Evolutionary conservation across 169 alveolate species (phyloP).

Genomic region (Plasmodium cynomolgi): DNA sequence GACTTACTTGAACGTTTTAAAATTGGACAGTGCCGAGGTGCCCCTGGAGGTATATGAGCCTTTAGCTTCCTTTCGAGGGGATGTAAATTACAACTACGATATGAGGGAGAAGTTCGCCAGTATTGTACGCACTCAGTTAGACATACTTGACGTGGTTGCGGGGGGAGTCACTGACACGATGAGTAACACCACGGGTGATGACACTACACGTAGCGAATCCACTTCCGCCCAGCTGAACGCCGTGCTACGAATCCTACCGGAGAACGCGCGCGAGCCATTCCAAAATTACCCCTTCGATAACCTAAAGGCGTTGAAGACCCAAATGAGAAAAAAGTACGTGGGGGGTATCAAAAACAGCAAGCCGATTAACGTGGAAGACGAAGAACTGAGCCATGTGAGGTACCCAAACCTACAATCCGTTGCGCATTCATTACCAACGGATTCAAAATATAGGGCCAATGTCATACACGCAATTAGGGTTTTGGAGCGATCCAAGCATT

Average conservation of each 20-base stretch:
- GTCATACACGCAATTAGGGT: slow-evolving; percentile 83
- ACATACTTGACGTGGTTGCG: neutral
- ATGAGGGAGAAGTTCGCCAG: slow-evolving; percentile 3
- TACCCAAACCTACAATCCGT: slow-evolving; percentile 85
- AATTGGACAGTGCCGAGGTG: slow-evolving; percentile 49
- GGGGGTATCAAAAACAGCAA: slow-evolving; percentile 71
- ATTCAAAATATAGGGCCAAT: slow-evolving; percentile 81
- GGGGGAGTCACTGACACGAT: neutral
- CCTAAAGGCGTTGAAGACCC: slow-evolving; percentile 37
- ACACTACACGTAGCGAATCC: neutral
- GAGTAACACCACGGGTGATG: neutral
- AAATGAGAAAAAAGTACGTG: slow-evolving; percentile 31
- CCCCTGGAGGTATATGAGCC: slow-evolving; percentile 86
- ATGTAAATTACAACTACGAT: slow-evolving; percentile 30
- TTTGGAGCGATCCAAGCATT: slow-evolving; percentile 81
- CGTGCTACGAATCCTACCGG: slow-evolving; percentile 36
- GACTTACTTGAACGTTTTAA: slow-evolving; percentile 21
- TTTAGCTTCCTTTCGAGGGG: slow-evolving; percentile 81
- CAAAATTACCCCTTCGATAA: slow-evolving; percentile 67
- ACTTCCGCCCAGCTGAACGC: neutral
- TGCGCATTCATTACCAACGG: slow-evolving; percentile 86
- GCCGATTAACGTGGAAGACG: slow-evolving; percentile 53
- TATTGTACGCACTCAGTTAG: neutral
- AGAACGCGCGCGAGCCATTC: slow-evolving; percentile 4
- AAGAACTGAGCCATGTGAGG: slow-evolving; percentile 26